Conservation (phyloP, 192 early-diverging fungal species). For the Coemansia umbellata region DNA sequence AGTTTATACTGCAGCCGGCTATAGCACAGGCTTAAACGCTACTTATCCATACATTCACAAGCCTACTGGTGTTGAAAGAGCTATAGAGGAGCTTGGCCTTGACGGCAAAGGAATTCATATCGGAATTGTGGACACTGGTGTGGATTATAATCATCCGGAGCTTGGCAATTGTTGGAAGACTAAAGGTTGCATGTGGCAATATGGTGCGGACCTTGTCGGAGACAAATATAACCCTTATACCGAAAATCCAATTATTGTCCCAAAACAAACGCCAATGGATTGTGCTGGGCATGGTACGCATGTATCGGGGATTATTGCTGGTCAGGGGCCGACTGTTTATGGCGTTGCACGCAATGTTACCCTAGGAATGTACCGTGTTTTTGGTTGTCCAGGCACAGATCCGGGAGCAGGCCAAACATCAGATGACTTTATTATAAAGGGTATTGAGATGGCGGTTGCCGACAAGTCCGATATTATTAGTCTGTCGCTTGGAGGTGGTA, state of each 20-base stretch:
- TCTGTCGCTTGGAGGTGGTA: conserved; percentile 59
- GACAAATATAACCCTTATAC: conserved; percentile 35
- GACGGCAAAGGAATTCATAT: conserved; percentile 63
- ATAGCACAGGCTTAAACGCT: background rate
- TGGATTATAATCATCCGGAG: conserved; percentile 65
- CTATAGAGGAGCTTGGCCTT: conserved; percentile 48
- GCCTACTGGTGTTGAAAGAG: conserved; percentile 51
- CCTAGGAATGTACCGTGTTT: conserved; percentile 62
- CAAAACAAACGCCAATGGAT: conserved; percentile 49
- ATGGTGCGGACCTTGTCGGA: conserved; percentile 66
- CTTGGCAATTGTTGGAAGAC: conserved; percentile 65
- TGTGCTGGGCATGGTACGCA: conserved; percentile 70
- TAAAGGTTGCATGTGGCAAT: conserved; percentile 52
- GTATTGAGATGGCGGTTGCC: conserved; percentile 52
- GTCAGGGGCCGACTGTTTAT: conserved; percentile 30
- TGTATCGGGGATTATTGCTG: conserved; percentile 61
- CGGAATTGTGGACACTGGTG: conserved; percentile 65
- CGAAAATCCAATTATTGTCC: conserved; percentile 43
- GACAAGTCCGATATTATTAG: conserved; percentile 59
- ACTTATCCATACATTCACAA: conserved; percentile 32
- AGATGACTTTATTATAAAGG: conserved; percentile 57
- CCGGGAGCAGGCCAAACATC: conserved; percentile 14
- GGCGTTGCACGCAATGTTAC: conserved; percentile 68
- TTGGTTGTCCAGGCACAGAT: conserved; percentile 51
- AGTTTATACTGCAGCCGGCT: background rate